phyloP scores from a whole-genome alignment of 257 asterid genomes.

The Ligustrum vulgare region DNA sequence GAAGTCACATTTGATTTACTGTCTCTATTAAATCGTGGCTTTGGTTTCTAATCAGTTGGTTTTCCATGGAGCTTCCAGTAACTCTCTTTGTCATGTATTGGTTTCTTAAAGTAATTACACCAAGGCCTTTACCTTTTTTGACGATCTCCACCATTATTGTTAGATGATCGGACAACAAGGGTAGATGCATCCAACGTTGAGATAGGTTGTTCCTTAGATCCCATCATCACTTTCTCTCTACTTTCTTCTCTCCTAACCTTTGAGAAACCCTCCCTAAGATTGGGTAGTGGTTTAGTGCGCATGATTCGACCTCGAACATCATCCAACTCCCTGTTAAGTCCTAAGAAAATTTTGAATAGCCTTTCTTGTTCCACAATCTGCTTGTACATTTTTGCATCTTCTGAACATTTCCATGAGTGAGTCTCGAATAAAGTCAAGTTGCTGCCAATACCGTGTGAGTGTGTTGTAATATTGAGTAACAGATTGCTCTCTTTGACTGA shows the following conservation, averaged over 20 bases:
- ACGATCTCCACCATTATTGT: too few relatives aligned
- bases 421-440: not conserved
- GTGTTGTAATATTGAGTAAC: not conserved
- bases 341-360: not conserved
- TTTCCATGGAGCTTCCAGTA: not conserved
- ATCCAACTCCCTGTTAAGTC: not conserved
- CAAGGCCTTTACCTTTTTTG: not conserved
- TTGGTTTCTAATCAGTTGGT: not conserved
- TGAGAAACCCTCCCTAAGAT: not conserved
- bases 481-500: not conserved
- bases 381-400: not conserved
- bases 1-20: too few relatives aligned
- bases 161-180: not conserved
- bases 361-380: not conserved
- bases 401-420: constrained; percentile 3
- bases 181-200: too few relatives aligned
- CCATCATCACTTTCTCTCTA: not conserved
- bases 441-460: not conserved
- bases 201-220: not conserved
- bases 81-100: not conserved
- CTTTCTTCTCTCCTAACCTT: not conserved
- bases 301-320: not conserved
- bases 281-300: not conserved
- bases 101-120: not conserved
- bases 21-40: too few relatives aligned